These are phyloP conservation scores for Microthyrium microscopicum DNA, from an alignment of 2,329 filamentous ascomycete genomes.

Conservation along the genomic window DNA sequence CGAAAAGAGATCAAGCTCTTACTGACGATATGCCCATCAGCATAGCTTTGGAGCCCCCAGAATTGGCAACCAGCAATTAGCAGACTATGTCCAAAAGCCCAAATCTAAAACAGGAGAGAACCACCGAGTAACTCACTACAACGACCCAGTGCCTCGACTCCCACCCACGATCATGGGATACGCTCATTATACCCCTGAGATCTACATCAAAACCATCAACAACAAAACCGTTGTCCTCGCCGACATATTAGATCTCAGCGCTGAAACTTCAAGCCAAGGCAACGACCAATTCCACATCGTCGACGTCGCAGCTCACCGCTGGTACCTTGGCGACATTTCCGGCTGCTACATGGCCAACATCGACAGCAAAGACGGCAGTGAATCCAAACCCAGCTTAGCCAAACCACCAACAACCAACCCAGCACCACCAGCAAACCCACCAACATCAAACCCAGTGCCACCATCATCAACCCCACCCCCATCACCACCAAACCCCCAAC, in stretches of 20 bases:
- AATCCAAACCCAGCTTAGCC: no score
- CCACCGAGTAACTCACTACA: slow-evolving; percentile 48
- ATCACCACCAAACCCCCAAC: no score
- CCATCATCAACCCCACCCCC: no score
- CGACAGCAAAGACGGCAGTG: no score
- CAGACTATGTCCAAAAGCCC: slow-evolving; percentile 31
- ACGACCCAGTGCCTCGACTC: slow-evolving; percentile 52
- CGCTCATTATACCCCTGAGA: slow-evolving; percentile 51
- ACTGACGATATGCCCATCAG: slow-evolving; percentile 3
- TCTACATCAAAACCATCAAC: slow-evolving; percentile 27
- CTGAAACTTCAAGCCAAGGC: slow-evolving; percentile 11
- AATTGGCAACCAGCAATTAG: slow-evolving; percentile 41
- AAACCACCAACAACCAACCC: no score
- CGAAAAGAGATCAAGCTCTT: slow-evolving; percentile 1
- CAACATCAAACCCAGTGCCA: no score
- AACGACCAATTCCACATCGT: slow-evolving; percentile 16
- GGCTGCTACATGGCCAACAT: slow-evolving; percentile 11
- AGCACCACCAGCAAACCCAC: no score
- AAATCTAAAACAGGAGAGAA: slow-evolving; percentile 28
- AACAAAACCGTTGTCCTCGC: slow-evolving; percentile 10
- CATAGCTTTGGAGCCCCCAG: slow-evolving; percentile 54
- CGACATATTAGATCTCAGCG: slow-evolving; percentile 13
- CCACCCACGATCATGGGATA: slow-evolving; percentile 45
- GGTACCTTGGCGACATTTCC: slow-evolving; percentile 21
- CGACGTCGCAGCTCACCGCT: slow-evolving; percentile 17